Percentiles rank a stretch among this genome's conserved stretches.
Conservation (phyloP, 208 protist genomes). For the Leishmania braziliensis region DNA sequence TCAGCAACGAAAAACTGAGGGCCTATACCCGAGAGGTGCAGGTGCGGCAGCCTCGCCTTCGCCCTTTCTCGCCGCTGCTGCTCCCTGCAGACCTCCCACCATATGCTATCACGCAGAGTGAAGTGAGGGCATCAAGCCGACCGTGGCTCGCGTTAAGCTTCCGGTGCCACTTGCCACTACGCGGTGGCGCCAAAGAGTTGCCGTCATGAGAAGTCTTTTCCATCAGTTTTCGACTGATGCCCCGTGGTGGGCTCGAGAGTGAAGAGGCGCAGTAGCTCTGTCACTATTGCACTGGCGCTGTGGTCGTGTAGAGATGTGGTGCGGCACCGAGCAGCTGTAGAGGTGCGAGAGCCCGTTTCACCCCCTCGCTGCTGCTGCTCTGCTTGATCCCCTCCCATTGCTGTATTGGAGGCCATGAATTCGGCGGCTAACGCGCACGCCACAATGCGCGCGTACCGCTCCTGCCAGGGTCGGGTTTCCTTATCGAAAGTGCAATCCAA, state of each 20-base stretch:
- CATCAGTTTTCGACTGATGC: neutral
- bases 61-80: neutral
- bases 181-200: neutral
- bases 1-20: neutral
- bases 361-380: neutral
- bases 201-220: neutral
- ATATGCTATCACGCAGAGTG: neutral
- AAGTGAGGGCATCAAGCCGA: neutral
- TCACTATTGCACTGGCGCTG: conserved; percentile 27
- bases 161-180: neutral
- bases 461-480: neutral
- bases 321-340: neutral
- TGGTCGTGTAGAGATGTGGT: conserved; percentile 7
- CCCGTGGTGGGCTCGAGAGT: neutral
- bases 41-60: neutral
- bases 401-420: neutral
- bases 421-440: conserved; percentile 17
- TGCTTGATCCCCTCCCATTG: too few relatives aligned
- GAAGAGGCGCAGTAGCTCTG: conserved; percentile 35
- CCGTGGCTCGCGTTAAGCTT: neutral
- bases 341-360: neutral
- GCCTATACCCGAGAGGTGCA: neutral
- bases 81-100: neutral
- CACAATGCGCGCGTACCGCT: conserved; percentile 24
- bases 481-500: neutral